These are phyloP conservation scores for Bretziella fagacearum DNA, from an alignment of 2,329 filamentous ascomycete species.

Conservation along the genomic window DNA sequence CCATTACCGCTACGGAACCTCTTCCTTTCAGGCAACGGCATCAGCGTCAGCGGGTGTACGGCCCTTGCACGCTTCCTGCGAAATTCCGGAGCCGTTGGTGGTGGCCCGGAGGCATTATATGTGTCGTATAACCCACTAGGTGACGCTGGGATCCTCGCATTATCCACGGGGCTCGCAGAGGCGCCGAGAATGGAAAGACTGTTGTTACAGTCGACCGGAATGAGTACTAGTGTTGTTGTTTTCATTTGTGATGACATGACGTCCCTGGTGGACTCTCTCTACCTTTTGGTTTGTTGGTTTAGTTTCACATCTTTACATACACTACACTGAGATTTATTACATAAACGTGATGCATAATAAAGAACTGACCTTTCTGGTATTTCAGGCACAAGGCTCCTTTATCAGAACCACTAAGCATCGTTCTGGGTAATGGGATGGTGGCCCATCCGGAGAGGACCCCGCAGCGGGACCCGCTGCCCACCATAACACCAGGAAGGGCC, in stretches of 20 bases:
- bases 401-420: not conserved
- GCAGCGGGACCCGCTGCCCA: too few species aligned
- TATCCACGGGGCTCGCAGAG: constrained; percentile 21
- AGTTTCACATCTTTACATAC: not conserved
- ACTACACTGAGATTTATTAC: not conserved
- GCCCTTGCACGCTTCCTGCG: constrained; percentile 22
- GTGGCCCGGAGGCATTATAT: constrained; percentile 22
- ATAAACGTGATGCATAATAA: constrained; percentile 6
- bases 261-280: not conserved
- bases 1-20: constrained; percentile 22
- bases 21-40: constrained; percentile 24
- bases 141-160: constrained; percentile 20
- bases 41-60: constrained; percentile 19
- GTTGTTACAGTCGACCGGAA: constrained; percentile 28
- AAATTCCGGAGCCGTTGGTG: constrained; percentile 17
- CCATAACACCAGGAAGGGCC: too few species aligned
- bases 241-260: constrained; percentile 24
- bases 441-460: too few species aligned
- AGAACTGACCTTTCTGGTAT: not conserved
- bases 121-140: constrained; percentile 25
- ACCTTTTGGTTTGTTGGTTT: not conserved
- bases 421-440: too few species aligned
- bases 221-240: constrained; percentile 25
- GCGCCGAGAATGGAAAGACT: constrained; percentile 23
- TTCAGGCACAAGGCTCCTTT: not conserved